Conservation (phyloP, 2,329 filamentous ascomycete species). For the Hymenoscyphus infarciens region DNA sequence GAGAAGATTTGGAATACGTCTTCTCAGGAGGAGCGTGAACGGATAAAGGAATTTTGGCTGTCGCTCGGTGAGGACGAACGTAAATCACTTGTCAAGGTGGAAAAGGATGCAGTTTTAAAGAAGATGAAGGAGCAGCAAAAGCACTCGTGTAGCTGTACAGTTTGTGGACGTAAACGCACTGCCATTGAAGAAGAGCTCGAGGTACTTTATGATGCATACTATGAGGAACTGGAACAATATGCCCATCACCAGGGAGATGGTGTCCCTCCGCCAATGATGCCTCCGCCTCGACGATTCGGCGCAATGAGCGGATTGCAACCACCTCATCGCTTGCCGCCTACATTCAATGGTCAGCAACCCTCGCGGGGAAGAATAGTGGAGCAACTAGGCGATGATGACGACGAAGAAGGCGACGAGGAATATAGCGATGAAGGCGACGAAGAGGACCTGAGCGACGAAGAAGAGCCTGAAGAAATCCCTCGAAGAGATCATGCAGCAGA, state of each 20-base stretch:
- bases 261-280: constrained; percentile 65
- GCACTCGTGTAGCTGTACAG: constrained; percentile 96
- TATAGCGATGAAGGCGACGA: constrained; percentile 56
- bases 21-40: constrained; percentile 88
- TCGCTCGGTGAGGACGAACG: constrained; percentile 90
- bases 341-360: constrained; percentile 64
- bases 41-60: constrained; percentile 98
- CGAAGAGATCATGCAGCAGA: constrained; percentile 66
- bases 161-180: constrained; percentile 92
- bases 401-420: constrained; percentile 48
- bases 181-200: constrained; percentile 98
- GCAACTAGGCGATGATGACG: constrained; percentile 47
- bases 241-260: constrained; percentile 79
- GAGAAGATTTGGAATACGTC: constrained; percentile 98
- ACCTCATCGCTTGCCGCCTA: constrained; percentile 54
- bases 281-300: constrained; percentile 61
- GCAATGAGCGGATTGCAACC: constrained; percentile 52
- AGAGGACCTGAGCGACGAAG: constrained; percentile 66
- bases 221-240: constrained; percentile 96
- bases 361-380: constrained; percentile 71
- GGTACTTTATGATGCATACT: constrained; percentile 96
- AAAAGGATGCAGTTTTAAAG: constrained; percentile 94
- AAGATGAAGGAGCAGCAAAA: constrained; percentile 99
- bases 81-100: constrained; percentile 92
- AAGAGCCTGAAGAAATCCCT: constrained; percentile 61